Percentiles rank a stretch among this genome's conserved stretches.
Conservation (phyloP, 192 early-diverging fungal genomes). For the Backusella westeae region DNA sequence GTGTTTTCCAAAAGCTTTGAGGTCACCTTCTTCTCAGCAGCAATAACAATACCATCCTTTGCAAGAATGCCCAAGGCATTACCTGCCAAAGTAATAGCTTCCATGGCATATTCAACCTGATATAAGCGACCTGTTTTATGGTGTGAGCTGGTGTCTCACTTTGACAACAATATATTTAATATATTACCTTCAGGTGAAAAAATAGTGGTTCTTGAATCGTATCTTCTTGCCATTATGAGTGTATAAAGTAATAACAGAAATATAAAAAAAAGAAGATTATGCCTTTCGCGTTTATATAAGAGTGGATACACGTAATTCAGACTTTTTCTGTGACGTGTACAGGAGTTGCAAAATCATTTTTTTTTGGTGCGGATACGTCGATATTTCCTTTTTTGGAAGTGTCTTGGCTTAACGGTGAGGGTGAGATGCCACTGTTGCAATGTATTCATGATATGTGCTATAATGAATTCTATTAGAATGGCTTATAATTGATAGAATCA, state of each 20-base stretch:
- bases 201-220: constrained; percentile 98
- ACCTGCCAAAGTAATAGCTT: constrained; percentile 97
- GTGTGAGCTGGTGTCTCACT: neutral
- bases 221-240: constrained; percentile 85
- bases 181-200: constrained; percentile 96
- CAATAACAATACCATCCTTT: constrained; percentile 92
- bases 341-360: neutral
- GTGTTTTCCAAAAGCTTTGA: constrained; percentile 91
- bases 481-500: neutral
- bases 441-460: neutral
- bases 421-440: neutral
- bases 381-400: neutral
- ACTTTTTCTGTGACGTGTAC: neutral
- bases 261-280: constrained; percentile 2
- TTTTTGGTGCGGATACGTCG: neutral
- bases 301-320: constrained; percentile 1
- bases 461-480: neutral
- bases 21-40: constrained; percentile 94
- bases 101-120: constrained; percentile 99
- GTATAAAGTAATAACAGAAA: neutral
- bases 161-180: neutral
- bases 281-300: constrained; percentile 10
- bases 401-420: neutral
- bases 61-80: constrained; percentile 91
- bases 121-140: constrained; percentile 80